Evolutionary conservation across 108 stramenopile species (phyloP).

Genomic region (Schizochytrium sp.): DNA sequence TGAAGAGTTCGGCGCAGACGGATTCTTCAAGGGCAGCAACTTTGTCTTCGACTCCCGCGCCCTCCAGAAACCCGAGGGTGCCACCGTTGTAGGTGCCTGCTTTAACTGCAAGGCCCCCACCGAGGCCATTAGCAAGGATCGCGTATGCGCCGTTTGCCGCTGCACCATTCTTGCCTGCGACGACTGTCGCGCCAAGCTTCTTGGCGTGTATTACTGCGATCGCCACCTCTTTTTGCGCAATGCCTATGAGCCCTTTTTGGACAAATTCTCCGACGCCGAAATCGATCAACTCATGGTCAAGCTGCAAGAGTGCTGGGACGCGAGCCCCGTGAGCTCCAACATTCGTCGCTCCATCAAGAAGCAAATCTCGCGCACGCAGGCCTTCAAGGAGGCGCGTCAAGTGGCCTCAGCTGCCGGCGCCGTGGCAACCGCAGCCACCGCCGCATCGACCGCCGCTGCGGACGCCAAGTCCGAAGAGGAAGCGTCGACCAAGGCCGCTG

Average conservation of each 20-base stretch:
- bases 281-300: background rate
- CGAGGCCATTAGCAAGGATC: background rate
- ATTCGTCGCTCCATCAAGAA: background rate
- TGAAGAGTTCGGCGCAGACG: slow-evolving; percentile 65
- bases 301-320: background rate
- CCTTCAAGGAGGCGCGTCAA: background rate
- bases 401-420: background rate
- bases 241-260: background rate
- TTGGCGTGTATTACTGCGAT: slow-evolving; percentile 16
- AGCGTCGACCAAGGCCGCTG: background rate
- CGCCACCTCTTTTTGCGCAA: background rate
- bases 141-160: slow-evolving; percentile 20
- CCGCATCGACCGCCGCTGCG: background rate
- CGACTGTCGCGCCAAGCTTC: background rate
- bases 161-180: background rate
- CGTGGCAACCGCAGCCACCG: background rate
- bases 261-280: background rate
- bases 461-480: background rate
- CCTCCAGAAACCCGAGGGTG: background rate
- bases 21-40: slow-evolving; percentile 76
- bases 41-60: slow-evolving; percentile 73
- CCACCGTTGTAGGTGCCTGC: slow-evolving; percentile 11
- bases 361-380: background rate
- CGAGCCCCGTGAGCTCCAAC: background rate
- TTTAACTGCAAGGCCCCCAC: background rate